phyloP scores from a whole-genome alignment of 2,329 filamentous ascomycete species.

The Tolypocladium endophyticum region DNA sequence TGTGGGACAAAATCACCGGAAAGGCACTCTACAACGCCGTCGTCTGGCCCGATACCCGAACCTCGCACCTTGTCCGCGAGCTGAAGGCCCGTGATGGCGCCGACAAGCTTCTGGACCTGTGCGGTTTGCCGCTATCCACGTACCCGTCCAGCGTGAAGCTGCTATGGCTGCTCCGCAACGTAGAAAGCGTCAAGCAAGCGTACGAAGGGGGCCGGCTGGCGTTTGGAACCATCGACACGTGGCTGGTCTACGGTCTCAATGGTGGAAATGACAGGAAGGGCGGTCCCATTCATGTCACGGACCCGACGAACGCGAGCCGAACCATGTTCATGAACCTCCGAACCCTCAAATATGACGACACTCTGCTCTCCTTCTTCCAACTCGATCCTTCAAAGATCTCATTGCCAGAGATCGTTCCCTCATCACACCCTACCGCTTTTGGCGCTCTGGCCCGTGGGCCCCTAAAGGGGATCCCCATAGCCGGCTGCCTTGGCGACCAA shows the following conservation, averaged over 20 bases:
- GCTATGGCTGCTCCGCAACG: slow-evolving; percentile 68
- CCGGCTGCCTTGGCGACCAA: slow-evolving; percentile 81
- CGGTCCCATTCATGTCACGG: slow-evolving; percentile 64
- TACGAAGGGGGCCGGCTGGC: slow-evolving; percentile 68
- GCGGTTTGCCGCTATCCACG: slow-evolving; percentile 75
- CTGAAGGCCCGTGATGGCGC: slow-evolving; percentile 58
- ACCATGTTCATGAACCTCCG: slow-evolving; percentile 93
- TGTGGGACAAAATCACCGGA: slow-evolving; percentile 75
- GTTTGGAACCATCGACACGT: slow-evolving; percentile 82
- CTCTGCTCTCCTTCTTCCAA: slow-evolving; percentile 67
- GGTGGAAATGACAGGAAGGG: slow-evolving; percentile 50
- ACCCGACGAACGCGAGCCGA: slow-evolving; percentile 77
- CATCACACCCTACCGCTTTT: slow-evolving; percentile 63
- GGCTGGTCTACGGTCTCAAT: slow-evolving; percentile 79
- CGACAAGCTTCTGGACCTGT: slow-evolving; percentile 58
- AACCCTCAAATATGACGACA: slow-evolving; percentile 69
- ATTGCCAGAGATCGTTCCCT: slow-evolving; percentile 75
- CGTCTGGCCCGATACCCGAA: slow-evolving; percentile 84
- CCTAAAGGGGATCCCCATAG: slow-evolving; percentile 61
- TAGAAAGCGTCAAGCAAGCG: slow-evolving; percentile 55
- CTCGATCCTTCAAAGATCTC: slow-evolving; percentile 58
- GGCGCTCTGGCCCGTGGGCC: slow-evolving; percentile 55
- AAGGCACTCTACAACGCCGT: slow-evolving; percentile 76
- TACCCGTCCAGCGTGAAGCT: slow-evolving; percentile 84
- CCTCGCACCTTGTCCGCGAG: slow-evolving; percentile 60